Conservation (phyloP, 345 rosid species). For the Gossypioides kirkii region DNA sequence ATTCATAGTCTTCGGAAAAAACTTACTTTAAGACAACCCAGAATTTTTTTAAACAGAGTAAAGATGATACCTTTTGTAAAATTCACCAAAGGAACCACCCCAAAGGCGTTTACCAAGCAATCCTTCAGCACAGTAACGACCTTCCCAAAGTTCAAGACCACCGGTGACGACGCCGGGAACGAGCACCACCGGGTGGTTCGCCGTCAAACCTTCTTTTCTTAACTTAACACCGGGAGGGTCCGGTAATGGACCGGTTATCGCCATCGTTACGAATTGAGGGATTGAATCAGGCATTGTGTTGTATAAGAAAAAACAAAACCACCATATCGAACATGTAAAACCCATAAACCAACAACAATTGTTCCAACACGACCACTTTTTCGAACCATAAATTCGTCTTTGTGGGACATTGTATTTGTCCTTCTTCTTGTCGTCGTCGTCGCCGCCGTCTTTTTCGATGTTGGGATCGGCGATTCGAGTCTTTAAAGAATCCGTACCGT, state of each 20-base stretch:
- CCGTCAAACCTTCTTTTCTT: neutral
- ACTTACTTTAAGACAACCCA: neutral
- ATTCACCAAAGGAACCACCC: slow-evolving; percentile 2
- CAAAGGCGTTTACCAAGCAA: neutral
- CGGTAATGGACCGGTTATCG: neutral
- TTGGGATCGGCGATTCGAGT: slow-evolving; percentile 5
- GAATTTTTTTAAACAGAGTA: neutral
- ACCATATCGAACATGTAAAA: neutral
- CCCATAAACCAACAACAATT: neutral
- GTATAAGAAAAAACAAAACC: neutral
- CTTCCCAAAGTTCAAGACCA: slow-evolving; percentile 6
- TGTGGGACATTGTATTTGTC: neutral
- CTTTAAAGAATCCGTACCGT: slow-evolving; percentile 13
- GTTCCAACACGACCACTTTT: slow-evolving; percentile 11
- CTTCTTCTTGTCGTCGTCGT: neutral
- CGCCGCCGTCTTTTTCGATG: slow-evolving; percentile 6
- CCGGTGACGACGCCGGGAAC: neutral
- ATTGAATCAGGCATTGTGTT: neutral
- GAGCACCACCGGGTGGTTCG: neutral
- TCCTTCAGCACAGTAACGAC: neutral
- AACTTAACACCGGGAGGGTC: neutral
- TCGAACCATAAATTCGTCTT: neutral
- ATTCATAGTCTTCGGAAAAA: neutral
- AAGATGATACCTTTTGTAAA: neutral
- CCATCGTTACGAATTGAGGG: neutral